Base-by-base conservation (phyloP, 2,329 filamentous ascomycete genomes). In the Aspergillus proliferans region DNA sequence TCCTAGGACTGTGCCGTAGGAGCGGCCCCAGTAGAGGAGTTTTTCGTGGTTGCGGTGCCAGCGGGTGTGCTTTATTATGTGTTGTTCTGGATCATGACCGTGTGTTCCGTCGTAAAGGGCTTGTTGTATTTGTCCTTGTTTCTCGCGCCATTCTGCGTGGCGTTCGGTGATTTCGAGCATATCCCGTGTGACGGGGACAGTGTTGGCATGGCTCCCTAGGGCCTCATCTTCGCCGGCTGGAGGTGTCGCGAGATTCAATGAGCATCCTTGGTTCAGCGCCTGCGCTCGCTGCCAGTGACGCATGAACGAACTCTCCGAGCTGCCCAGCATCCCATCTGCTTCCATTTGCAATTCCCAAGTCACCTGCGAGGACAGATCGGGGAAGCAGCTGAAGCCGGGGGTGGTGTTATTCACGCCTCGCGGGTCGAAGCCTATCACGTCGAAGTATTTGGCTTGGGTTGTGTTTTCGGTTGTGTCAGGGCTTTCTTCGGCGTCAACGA, bases 1-100 rank as follows among this genome's bases (percentile, higher is more conserved):
- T 3, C 76, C 75, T 0, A 78, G 60, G 1, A 73, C 55, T 0
- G 73, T 72, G 3, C 75, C 75, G 49, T 76, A 77, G 2, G 69
- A 73, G 18, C 71, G 61, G 6, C 68, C 71, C 69, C 70, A 74
- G 52, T 70, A 74, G 18, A 67, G 55, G 0, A 74, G 53, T 15
- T 59, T 62, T 44, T 69, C 67, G 18, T 58, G 38, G 2, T 56
- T 58, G 5, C 49, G 57, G 3, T 52, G 53, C 59, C 68, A 71
- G 42, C 49, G 50, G 5, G 66, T 66, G 21, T 61, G 60, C 3
- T 45, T 18, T 4, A 56, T 24, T n/a, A 69, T 58, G 0, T 33
- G 28, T 22, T 59, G 57, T 7, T 50, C 28, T 6, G 34, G 43
- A 19, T 66, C 60, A 14, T 52, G 46, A 1, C 60, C 59, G 15